Conservation (phyloP, 2,329 filamentous ascomycete species). For the Chaetothyriales sp. region DNA sequence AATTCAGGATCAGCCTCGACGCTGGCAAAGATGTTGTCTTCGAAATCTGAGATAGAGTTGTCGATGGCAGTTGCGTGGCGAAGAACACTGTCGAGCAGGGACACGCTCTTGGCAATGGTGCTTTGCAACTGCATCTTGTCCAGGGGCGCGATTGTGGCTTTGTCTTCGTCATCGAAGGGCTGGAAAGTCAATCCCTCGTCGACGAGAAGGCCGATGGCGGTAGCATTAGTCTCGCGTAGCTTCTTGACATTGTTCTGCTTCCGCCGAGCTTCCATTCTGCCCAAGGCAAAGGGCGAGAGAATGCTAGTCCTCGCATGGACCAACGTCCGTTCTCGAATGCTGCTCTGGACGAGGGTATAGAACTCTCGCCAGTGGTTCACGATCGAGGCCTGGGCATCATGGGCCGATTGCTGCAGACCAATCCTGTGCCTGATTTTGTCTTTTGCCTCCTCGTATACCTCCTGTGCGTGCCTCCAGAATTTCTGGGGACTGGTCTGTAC, state of each 20-base stretch:
- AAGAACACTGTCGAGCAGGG: conserved; percentile 71
- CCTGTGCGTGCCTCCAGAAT: conserved; percentile 57
- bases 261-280: conserved; percentile 57
- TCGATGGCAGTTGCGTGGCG: conserved; percentile 55
- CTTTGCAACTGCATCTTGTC: conserved; percentile 48
- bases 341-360: conserved; percentile 66
- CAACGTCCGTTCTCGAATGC: conserved; percentile 58
- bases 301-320: conserved; percentile 57
- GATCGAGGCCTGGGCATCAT: conserved; percentile 19
- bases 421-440: conserved; percentile 16
- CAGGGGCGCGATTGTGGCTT: conserved; percentile 26
- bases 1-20: conserved; percentile 50
- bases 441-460: conserved; percentile 42
- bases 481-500: conserved; percentile 71
- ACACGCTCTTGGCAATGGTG: conserved; percentile 65
- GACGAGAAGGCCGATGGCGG: conserved; percentile 72
- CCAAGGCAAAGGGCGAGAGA: conserved; percentile 63
- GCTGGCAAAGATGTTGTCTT: conserved; percentile 41
- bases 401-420: conserved; percentile 21
- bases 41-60: conserved; percentile 39
- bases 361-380: conserved; percentile 46
- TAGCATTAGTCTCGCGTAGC: conserved; percentile 67
- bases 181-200: conserved; percentile 60
- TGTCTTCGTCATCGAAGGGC: conserved; percentile 28
- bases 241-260: conserved; percentile 61